These are phyloP conservation scores for Malbranchea cinnamomea DNA, from an alignment of 2,329 filamentous ascomycete species.

Conservation along the genomic window DNA sequence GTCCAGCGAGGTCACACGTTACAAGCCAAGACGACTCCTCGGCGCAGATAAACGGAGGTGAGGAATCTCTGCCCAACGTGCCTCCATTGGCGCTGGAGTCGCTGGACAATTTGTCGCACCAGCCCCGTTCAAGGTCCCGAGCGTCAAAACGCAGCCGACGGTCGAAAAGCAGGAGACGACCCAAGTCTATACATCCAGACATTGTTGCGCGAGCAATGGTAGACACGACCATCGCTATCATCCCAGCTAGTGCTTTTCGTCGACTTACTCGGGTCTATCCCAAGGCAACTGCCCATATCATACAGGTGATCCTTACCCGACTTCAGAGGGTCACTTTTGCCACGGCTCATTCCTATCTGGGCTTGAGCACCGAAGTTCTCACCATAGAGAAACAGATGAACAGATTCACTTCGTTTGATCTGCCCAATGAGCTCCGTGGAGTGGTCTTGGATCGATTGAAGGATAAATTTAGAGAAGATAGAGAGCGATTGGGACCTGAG, in stretches of 20 bases:
- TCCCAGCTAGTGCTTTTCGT: slow-evolving; percentile 88
- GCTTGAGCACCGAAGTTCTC: slow-evolving; percentile 78
- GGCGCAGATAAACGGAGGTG: slow-evolving; percentile 13
- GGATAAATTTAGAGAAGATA: slow-evolving; percentile 78
- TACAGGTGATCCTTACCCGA: slow-evolving; percentile 89
- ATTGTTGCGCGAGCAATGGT: slow-evolving; percentile 92
- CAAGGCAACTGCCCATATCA: slow-evolving; percentile 90
- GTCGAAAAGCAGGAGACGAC: slow-evolving; percentile 25
- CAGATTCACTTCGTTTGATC: slow-evolving; percentile 76
- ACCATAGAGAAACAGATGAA: slow-evolving; percentile 90
- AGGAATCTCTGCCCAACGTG: slow-evolving; percentile 41
- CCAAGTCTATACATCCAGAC: slow-evolving; percentile 79
- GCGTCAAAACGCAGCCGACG: slow-evolving; percentile 18
- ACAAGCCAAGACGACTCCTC: slow-evolving; percentile 12
- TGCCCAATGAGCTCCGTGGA: slow-evolving; percentile 81
- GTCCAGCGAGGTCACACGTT: slow-evolving; percentile 14
- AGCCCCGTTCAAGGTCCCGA: slow-evolving; percentile 16
- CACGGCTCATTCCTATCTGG: slow-evolving; percentile 88
- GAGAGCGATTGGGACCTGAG: slow-evolving; percentile 64
- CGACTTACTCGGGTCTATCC: slow-evolving; percentile 87
- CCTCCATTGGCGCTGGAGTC: slow-evolving; percentile 54
- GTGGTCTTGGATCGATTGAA: slow-evolving; percentile 71
- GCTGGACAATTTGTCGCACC: slow-evolving; percentile 11
- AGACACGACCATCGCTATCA: slow-evolving; percentile 96
- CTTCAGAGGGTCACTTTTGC: slow-evolving; percentile 89